These are phyloP conservation scores for Globisporangium echinulatum DNA, from an alignment of 352 stramenopile genomes.

Conservation along the genomic window DNA sequence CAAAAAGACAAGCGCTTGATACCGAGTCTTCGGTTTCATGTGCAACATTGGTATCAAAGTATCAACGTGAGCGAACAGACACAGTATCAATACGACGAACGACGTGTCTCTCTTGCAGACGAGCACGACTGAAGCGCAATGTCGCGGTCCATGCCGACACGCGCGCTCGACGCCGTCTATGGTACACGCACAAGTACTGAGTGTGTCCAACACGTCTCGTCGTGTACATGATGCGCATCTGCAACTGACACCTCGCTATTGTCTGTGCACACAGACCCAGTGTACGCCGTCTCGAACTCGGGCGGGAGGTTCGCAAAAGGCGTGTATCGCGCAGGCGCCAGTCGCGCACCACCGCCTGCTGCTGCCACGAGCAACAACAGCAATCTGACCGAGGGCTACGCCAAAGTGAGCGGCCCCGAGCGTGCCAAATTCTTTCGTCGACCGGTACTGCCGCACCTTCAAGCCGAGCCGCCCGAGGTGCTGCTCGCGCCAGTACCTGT, in stretches of 20 bases:
- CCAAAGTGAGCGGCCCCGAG: constrained; percentile 58
- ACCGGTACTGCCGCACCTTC: constrained; percentile 84
- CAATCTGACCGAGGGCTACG: constrained; percentile 28
- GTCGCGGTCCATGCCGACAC: constrained; percentile 48
- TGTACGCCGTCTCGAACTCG: constrained; percentile 72
- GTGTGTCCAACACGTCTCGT: neutral
- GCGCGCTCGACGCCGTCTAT: constrained; percentile 75
- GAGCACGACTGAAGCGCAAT: constrained; percentile 15
- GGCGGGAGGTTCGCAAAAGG: constrained; percentile 58
- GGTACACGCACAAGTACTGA: constrained; percentile 21
- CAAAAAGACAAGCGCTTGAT: too few species aligned
- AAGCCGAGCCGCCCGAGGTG: constrained; percentile 84
- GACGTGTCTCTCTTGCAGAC: too few species aligned
- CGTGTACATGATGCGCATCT: neutral
- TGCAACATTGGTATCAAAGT: too few species aligned
- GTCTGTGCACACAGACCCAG: constrained; percentile 32
- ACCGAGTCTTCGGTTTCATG: too few species aligned
- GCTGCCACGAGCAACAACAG: constrained; percentile 13
- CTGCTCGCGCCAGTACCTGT: constrained; percentile 61
- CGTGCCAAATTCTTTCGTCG: constrained; percentile 88
- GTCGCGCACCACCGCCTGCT: constrained; percentile 16
- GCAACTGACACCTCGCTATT: neutral
- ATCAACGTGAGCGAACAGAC: too few species aligned
- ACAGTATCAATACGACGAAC: too few species aligned
- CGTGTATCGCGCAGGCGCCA: constrained; percentile 27